Evolutionary conservation across 2,329 filamentous ascomycete genomes (phyloP).

Genomic region (Cladorrhinum sp.): DNA sequence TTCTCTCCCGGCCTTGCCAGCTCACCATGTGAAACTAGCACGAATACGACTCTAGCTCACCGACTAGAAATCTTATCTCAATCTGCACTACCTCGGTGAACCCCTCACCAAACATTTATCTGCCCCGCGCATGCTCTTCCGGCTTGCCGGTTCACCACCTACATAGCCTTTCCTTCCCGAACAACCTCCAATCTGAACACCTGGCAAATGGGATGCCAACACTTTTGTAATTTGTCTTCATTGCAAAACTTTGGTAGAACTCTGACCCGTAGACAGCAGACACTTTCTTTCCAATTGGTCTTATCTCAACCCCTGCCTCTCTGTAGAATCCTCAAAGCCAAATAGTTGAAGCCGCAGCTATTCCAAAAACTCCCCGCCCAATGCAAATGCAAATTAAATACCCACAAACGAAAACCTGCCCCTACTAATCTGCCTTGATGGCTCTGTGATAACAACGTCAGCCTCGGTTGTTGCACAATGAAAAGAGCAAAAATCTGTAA

Average conservation of each 20-base stretch:
- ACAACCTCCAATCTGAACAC: neutral
- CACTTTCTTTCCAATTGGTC: neutral
- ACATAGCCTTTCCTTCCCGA: neutral
- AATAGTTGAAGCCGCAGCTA: neutral
- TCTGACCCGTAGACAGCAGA: no score
- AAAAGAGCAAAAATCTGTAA: no score
- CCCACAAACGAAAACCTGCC: neutral
- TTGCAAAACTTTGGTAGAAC: no score
- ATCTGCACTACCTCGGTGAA: neutral
- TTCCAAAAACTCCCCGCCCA: neutral
- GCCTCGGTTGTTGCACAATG: no score
- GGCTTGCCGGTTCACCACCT: neutral
- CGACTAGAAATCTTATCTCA: neutral
- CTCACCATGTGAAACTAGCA: neutral
- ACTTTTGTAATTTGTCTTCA: no score
- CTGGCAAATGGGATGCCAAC: neutral
- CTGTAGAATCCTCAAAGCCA: neutral
- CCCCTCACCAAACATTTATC: neutral
- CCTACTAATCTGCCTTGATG: slow-evolving; percentile 47
- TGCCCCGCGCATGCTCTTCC: neutral
- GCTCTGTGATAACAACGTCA: slow-evolving; percentile 36
- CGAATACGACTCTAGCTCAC: neutral
- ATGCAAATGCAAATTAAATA: neutral
- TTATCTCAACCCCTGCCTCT: neutral
- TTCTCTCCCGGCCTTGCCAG: neutral